phyloP scores from a whole-genome alignment of 257 asterid genomes.

The Solanum appendiculatum region DNA sequence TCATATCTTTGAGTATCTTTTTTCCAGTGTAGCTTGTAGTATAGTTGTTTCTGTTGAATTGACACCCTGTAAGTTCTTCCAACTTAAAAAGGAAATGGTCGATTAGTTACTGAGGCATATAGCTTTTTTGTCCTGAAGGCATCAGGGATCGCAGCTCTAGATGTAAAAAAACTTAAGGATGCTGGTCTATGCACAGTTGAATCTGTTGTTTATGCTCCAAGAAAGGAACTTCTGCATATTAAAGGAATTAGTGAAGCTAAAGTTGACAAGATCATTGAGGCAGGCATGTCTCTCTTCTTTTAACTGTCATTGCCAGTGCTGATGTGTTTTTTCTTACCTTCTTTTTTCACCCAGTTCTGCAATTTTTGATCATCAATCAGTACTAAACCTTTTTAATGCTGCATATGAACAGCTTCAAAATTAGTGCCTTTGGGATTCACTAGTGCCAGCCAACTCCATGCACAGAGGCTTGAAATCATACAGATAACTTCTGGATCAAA shows the following conservation, averaged over 20 bases:
- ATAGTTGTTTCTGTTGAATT: not conserved
- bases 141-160: slow-evolving; percentile 84
- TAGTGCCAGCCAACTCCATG: slow-evolving; percentile 81
- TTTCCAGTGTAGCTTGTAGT: not conserved
- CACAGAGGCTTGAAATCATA: slow-evolving; percentile 91
- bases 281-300: slow-evolving; percentile 50
- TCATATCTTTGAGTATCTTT: not conserved
- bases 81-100: not conserved
- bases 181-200: slow-evolving; percentile 93
- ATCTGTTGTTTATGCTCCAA: slow-evolving; percentile 82
- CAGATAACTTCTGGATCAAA: slow-evolving; percentile 94
- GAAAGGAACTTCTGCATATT: slow-evolving; percentile 86
- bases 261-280: slow-evolving; percentile 95
- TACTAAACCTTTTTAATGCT: not conserved
- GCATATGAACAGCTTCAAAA: slow-evolving; percentile 66
- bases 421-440: slow-evolving; percentile 96
- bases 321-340: not conserved
- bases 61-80: not conserved
- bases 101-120: not conserved
- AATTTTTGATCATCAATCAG: not conserved
- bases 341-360: not conserved
- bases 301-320: not conserved
- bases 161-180: slow-evolving; percentile 85
- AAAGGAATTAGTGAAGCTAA: slow-evolving; percentile 97
- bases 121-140: slow-evolving; percentile 28